phyloP scores from a whole-genome alignment of 768 basidiomycete genomes.

The Clitopilus hobsonii region DNA sequence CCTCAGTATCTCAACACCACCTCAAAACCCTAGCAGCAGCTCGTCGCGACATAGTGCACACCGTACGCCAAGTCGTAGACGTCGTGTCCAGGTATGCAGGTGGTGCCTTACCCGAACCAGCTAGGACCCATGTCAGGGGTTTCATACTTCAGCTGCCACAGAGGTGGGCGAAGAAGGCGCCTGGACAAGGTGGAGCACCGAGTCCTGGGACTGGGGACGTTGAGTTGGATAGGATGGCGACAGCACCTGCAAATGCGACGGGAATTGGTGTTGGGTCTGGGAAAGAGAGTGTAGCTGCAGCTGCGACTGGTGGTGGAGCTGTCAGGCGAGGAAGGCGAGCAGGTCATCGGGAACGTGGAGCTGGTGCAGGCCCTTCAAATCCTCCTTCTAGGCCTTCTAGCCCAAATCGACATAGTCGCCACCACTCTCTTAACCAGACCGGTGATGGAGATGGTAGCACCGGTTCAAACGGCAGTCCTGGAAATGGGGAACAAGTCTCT shows the following conservation, averaged over 20 bases:
- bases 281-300: conserved; percentile 28
- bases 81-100: conserved; percentile 85
- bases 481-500: conserved; percentile 20
- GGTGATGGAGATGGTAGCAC: background rate
- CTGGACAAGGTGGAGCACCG: no score
- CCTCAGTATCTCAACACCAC: conserved; percentile 56
- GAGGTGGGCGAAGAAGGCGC: conserved; percentile 64
- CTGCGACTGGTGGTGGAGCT: conserved; percentile 26
- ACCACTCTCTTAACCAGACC: conserved; percentile 14
- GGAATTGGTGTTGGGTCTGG: conserved; percentile 13
- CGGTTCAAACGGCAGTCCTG: background rate
- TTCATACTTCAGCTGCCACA: conserved; percentile 80
- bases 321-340: conserved; percentile 24
- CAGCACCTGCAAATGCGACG: conserved; percentile 11
- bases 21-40: conserved; percentile 69
- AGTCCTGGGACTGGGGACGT: conserved; percentile 15
- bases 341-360: conserved; percentile 33
- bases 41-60: conserved; percentile 81
- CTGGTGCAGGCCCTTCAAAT: conserved; percentile 21
- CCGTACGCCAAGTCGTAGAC: conserved; percentile 85
- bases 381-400: conserved; percentile 24
- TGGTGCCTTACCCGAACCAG: conserved; percentile 81
- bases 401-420: conserved; percentile 14
- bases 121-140: conserved; percentile 63
- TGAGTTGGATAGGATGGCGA: background rate